Evolutionary conservation across 2,329 filamentous ascomycete species (phyloP), one percentile per base, ranked within the genome.

Genomic region (Tolypocladium nubicola): DNA sequence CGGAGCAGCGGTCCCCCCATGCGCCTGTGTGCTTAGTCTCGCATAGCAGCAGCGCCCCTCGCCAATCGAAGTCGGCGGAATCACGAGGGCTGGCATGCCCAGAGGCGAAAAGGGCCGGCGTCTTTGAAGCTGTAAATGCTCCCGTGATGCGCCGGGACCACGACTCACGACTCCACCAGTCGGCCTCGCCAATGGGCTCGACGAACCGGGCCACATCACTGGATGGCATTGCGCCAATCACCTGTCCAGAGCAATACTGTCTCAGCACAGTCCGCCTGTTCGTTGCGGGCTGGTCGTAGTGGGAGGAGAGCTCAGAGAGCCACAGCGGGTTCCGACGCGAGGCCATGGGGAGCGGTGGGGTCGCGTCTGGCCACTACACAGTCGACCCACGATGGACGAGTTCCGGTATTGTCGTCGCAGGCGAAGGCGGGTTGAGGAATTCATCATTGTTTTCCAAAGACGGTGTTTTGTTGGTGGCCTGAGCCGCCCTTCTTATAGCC

Each of bases 151-250:
- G 37, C 23, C 35, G 16, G 30, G 35, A n/a, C 10, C 35, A 14
- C 50, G 26, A 30, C 26, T 30, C 26, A 30, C 26, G 26, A 30
- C 26, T 30, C 26, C 26, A 30, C 26, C 26, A 8, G 50, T n/a
- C 11, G 8, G 19, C 33, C 3, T 35, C n/a, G 33, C 50, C 50
- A 52, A 38, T 52, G 33, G 37, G 33, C 19, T 26, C 50, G 21
- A 14, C n/a, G 35, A 19, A 53, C 6, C 35, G 11, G 52, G 56
- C 55, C 59, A 61, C 50, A 57, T 57, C 52, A 57, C 57, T 60
- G 55, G 57, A 35, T 57, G 57, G 43, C 55, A 26, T 37, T 39
- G 57, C 52, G 58, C 59, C 59, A 60, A 60, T 60, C 57, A 60
- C 41, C 52, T 53, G 41, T 53, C 30, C 40, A 53, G 49, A 54